phyloP scores from a whole-genome alignment of 148 eudicot species.

The Fagopyrum homotropicum region DNA sequence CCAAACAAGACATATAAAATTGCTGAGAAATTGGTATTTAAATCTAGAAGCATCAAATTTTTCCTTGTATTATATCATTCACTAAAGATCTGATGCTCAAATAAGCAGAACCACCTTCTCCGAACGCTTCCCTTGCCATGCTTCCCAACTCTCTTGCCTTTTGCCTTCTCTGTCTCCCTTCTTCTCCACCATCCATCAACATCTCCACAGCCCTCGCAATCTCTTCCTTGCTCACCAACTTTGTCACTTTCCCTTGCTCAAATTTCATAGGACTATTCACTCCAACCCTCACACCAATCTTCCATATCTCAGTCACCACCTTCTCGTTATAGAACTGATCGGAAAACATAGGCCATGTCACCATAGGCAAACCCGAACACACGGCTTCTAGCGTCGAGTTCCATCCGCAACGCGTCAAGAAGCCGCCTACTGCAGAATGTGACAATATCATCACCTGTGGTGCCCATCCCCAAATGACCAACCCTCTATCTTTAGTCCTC shows the following conservation, averaged over 20 bases:
- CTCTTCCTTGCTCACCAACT: constrained; percentile 11
- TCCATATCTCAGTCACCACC: constrained; percentile 9
- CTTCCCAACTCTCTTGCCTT: constrained; percentile 12
- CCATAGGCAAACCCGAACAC: constrained; percentile 14
- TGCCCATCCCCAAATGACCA: constrained; percentile 20
- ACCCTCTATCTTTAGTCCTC: constrained; percentile 14
- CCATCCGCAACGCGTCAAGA: constrained; percentile 19
- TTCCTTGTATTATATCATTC: constrained; percentile 12
- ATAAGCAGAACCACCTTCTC: constrained; percentile 13
- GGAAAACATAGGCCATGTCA: constrained; percentile 19
- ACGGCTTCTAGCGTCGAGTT: constrained; percentile 14
- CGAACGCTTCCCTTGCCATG: constrained; percentile 16
- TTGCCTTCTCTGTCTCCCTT: constrained; percentile 6
- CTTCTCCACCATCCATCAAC: constrained; percentile 13
- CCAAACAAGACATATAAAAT: not conserved
- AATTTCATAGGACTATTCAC: constrained; percentile 2
- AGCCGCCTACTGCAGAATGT: constrained; percentile 11
- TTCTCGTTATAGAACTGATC: constrained; percentile 20
- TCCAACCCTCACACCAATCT: constrained; percentile 13
- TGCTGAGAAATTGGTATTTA: not conserved
- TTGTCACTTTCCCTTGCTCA: not conserved
- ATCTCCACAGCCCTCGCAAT: constrained; percentile 10
- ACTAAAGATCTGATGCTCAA: constrained; percentile 4
- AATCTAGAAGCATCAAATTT: not conserved
- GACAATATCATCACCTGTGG: constrained; percentile 18